Conservation (phyloP, 805 yeast genomes). For the Hanseniaspora lachancei region DNA sequence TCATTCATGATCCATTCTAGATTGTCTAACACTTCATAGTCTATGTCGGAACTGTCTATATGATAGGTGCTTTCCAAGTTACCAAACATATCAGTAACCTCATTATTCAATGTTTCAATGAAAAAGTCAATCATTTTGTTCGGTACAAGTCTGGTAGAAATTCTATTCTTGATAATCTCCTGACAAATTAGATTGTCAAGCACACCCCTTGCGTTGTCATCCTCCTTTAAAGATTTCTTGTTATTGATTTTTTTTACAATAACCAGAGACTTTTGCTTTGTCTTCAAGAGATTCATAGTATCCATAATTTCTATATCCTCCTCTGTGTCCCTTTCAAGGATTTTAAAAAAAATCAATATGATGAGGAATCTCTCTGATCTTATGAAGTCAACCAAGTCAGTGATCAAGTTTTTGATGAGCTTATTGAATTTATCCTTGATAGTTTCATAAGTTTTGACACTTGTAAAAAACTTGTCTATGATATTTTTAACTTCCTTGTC, state of each 20-base stretch:
- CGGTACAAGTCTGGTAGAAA: conserved; percentile 32
- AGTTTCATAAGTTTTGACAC: not conserved
- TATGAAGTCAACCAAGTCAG: conserved; percentile 57
- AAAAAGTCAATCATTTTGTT: conserved; percentile 55
- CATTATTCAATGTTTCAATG: conserved; percentile 41
- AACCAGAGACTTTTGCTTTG: conserved; percentile 5
- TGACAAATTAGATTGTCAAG: conserved; percentile 25
- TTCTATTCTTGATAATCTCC: conserved; percentile 32
- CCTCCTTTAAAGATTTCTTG: not conserved
- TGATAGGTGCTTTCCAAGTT: conserved; percentile 4
- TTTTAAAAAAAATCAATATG: conserved; percentile 57
- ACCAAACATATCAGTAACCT: conserved; percentile 51
- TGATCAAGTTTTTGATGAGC: conserved; percentile 51
- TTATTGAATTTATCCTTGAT: conserved; percentile 40
- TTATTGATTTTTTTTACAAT: conserved; percentile 1
- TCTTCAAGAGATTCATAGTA: not conserved
- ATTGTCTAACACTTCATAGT: conserved; percentile 51
- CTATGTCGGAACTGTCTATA: conserved; percentile 13
- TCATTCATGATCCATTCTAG: conserved; percentile 79
- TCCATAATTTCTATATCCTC: conserved; percentile 40
- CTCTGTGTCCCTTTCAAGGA: conserved; percentile 66
- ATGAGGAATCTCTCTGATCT: conserved; percentile 55
- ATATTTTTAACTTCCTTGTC: not conserved
- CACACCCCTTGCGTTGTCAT: conserved; percentile 20
- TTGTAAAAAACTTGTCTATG: not conserved